phyloP scores from a whole-genome alignment of 1,284 basidiomycete species.

The Ceratobasidium theobromae region DNA sequence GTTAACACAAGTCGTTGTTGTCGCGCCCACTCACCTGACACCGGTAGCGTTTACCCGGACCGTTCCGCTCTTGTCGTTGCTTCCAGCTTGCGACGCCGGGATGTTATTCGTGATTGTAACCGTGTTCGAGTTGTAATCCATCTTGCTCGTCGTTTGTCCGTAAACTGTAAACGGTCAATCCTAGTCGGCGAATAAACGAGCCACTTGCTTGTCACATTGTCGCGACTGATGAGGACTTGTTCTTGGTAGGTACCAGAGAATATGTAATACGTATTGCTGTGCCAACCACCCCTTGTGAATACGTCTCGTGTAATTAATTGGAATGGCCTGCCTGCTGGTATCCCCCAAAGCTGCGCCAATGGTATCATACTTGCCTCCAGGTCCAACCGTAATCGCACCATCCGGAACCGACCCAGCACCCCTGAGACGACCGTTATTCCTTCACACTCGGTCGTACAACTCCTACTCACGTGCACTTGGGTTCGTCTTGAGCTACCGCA shows the following conservation, averaged over 20 bases:
- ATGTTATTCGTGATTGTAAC: constrained; percentile 35
- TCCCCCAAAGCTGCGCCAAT: constrained; percentile 7
- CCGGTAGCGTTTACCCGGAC: constrained; percentile 28
- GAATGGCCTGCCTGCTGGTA: constrained; percentile 26
- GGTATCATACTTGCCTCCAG: constrained; percentile 30
- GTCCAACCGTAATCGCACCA: constrained; percentile 33
- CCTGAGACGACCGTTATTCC: background rate
- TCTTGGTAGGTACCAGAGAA: constrained; percentile 12
- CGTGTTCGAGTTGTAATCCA: constrained; percentile 28
- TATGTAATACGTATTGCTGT: background rate
- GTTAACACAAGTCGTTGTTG: background rate
- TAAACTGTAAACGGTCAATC: constrained; percentile 16
- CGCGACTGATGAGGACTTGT: constrained; percentile 2
- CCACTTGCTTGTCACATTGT: background rate
- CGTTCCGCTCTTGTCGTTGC: constrained; percentile 32
- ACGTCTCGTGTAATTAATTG: no score
- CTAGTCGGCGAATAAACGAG: background rate
- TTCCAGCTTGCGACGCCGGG: constrained; percentile 32
- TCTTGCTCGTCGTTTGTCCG: background rate
- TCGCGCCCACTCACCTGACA: constrained; percentile 2
- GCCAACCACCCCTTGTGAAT: no score
- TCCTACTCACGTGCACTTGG: background rate
- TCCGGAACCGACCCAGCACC: constrained; percentile 37
- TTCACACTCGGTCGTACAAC: background rate
- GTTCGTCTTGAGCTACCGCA: background rate